phyloP scores from a whole-genome alignment of 2,329 filamentous ascomycete genomes.

The Scedosporium boydii region DNA sequence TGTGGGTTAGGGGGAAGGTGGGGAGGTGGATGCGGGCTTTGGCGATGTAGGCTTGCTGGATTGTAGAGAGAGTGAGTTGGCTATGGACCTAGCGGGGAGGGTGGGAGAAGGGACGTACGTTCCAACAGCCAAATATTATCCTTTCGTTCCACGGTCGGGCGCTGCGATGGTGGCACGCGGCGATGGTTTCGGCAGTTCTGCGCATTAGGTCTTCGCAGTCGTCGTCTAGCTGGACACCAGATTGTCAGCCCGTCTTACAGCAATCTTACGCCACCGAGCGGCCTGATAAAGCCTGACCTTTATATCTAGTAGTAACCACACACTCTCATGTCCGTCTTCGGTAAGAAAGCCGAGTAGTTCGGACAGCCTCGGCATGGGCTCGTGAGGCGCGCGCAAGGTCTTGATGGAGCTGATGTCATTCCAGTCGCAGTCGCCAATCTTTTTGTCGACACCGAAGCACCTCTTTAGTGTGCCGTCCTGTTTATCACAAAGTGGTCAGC shows the following conservation, averaged over 20 bases:
- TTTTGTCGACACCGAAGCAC: conserved; percentile 68
- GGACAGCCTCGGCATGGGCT: conserved; percentile 61
- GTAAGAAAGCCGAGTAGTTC: conserved; percentile 69
- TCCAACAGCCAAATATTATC: conserved; percentile 77
- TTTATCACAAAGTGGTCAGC: background rate
- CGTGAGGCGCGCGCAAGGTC: conserved; percentile 57
- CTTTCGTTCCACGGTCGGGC: conserved; percentile 59
- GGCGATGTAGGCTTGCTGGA: conserved; percentile 56
- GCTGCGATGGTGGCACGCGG: conserved; percentile 32
- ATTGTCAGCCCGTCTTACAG: background rate
- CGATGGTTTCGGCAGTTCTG: conserved; percentile 55
- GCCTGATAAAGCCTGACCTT: conserved; percentile 48
- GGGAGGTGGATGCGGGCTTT: conserved; percentile 54
- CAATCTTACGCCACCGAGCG: background rate
- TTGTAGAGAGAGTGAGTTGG: background rate
- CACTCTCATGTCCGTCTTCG: conserved; percentile 50
- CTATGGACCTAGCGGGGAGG: background rate
- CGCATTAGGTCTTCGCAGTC: conserved; percentile 61
- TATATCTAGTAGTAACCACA: conserved; percentile 83
- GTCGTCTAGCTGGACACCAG: conserved; percentile 50
- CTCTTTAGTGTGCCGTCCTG: conserved; percentile 69
- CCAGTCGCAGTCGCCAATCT: conserved; percentile 70
- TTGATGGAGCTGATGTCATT: conserved; percentile 57
- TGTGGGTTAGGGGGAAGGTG: conserved; percentile 54
- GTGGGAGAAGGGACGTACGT: conserved; percentile 30